Evolutionary conservation across 2,329 filamentous ascomycete genomes (phyloP), one percentile per base, ranked within the genome.

Genomic region (Beauveria asiatica): DNA sequence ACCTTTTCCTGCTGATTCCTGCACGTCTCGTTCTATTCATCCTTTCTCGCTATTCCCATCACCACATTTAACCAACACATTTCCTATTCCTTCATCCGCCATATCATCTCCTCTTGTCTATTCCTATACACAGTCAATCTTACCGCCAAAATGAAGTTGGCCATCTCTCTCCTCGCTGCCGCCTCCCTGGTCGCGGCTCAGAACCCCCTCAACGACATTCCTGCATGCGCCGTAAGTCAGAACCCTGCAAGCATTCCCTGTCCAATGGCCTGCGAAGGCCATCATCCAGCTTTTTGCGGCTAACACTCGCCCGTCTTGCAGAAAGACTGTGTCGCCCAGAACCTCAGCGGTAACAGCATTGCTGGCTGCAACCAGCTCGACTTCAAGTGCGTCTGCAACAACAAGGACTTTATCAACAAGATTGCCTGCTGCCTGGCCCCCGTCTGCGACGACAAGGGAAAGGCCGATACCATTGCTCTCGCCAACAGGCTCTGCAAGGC

Each of bases 401-500:
- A 76, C 70, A 52, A 65, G 51, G 59, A 69, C 48, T 77, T 78
- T 70, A 69, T 78, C 59, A 63, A 66, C 63, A 65, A 64, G 63
- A 75, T 78, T 52, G 73, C 75, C 56, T 78, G 76, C 71, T 78
- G 76, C 64, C 68, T 78, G 55, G 66, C 67, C 46, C 65, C 67
- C 39, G 64, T 63, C 49, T 78, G 76, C 68, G 65, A 69, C 63
- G 46, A 63, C 10, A 54, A 64, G 5, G 73, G 72, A 42, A 71
- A 74, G 63, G 62, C 67, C 1, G 62, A 64, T 1, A 73, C 76
- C 53, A 70, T 78, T 62, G 57, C 66, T 48, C 76, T 69, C 64
- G 76, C 76, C 56, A 64, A 67, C 51, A 62, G 70, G 64, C 70
- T 78, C 61, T 78, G 76, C 72, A 70, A 67, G 44, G 66, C 69